A percentile compares a stretch with the other conserved stretches of the same genome.
These are phyloP conservation scores for Xylaria arbuscula DNA, from an alignment of 2,329 filamentous ascomycete species.

Conservation along the genomic window DNA sequence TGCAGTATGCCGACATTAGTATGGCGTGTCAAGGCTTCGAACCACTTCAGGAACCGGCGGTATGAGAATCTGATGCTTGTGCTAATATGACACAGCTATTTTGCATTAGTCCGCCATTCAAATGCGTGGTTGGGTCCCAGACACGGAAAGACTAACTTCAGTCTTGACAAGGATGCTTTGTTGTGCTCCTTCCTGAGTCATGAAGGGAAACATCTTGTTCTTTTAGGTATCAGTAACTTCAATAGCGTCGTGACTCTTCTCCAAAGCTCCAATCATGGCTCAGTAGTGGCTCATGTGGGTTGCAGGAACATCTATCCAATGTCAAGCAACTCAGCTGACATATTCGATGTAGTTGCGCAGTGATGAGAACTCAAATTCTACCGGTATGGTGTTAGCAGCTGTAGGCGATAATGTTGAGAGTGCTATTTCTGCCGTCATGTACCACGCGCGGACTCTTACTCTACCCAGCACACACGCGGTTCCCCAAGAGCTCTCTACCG, in stretches of 20 bases:
- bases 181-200: constrained; percentile 79
- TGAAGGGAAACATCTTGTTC: constrained; percentile 78
- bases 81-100: constrained; percentile 68
- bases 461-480: constrained; percentile 56
- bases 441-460: constrained; percentile 78
- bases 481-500: constrained; percentile 58
- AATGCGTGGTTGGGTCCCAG: constrained; percentile 89
- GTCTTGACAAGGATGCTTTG: constrained; percentile 80
- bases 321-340: constrained; percentile 28
- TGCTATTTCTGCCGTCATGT: constrained; percentile 83
- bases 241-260: constrained; percentile 77
- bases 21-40: not conserved
- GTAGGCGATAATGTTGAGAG: constrained; percentile 78
- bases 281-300: constrained; percentile 74
- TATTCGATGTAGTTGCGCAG: constrained; percentile 64
- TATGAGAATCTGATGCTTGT: constrained; percentile 3
- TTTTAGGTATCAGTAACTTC: constrained; percentile 81
- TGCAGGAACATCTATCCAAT: not conserved
- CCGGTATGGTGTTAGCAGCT: constrained; percentile 74
- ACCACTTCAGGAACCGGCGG: not conserved
- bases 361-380: constrained; percentile 68
- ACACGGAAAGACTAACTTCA: constrained; percentile 76
- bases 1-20: not conserved
- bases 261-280: constrained; percentile 71
- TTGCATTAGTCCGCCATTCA: constrained; percentile 82